Conservation (phyloP, 2,329 filamentous ascomycete genomes). For the Cercospora nicotianae region DNA sequence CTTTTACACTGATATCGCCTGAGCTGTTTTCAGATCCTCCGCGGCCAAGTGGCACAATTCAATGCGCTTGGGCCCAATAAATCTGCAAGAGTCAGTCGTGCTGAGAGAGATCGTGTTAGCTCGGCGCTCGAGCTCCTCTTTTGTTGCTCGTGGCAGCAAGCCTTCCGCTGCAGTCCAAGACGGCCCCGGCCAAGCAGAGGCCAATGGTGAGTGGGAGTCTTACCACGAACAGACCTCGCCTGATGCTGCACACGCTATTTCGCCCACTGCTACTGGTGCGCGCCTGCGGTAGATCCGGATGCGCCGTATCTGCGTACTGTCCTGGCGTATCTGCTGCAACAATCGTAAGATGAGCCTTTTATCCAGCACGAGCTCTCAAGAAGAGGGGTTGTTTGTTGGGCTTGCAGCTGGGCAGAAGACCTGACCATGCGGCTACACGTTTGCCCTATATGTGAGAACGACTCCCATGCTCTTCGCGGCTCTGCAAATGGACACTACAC, state of each 20-base stretch:
- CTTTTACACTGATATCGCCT: neutral
- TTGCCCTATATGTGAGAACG: neutral
- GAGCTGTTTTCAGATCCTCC: neutral
- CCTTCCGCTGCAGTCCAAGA: neutral
- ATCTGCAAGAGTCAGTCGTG: neutral
- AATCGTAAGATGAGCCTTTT: slow-evolving; percentile 2
- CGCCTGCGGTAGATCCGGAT: slow-evolving; percentile 1
- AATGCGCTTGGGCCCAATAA: neutral
- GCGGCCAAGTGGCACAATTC: slow-evolving; percentile 3
- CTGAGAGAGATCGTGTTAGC: neutral
- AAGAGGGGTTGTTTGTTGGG: neutral
- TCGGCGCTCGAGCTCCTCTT: neutral
- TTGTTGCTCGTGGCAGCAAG: slow-evolving; percentile 9
- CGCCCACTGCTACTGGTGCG: neutral
- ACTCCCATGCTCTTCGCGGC: neutral
- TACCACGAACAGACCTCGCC: slow-evolving; percentile 5
- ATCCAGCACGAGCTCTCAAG: neutral
- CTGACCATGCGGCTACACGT: neutral
- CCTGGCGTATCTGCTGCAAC: neutral
- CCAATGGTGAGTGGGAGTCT: neutral
- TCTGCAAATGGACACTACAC: neutral
- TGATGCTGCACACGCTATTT: neutral
- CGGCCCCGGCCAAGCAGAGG: neutral
- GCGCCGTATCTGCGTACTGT: neutral
- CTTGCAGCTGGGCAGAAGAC: neutral